Conservation (phyloP, 202 grass and related monocot genomes). For the Alloteropsis angusta region DNA sequence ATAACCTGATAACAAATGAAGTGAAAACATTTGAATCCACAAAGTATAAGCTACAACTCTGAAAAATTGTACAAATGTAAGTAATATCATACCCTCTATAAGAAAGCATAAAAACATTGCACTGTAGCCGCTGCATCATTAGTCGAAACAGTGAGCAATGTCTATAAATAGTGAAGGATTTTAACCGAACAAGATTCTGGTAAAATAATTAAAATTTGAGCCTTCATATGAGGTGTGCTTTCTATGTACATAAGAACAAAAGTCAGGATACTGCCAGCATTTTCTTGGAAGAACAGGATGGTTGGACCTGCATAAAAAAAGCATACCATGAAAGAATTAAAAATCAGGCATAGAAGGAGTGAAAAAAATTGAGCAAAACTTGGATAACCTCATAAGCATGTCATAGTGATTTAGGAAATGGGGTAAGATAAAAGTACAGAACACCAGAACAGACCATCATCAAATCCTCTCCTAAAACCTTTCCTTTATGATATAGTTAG, state of each 20-base stretch:
- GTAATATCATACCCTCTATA: constrained; percentile 96
- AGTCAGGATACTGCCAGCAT: constrained; percentile 96
- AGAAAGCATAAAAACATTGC: constrained; percentile 99
- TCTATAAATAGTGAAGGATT: constrained; percentile 78
- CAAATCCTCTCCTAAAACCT: not conserved
- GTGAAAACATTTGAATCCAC: not conserved
- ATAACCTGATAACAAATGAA: not conserved
- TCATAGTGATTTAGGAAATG: not conserved
- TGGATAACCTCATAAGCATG: not conserved
- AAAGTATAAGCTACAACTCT: not conserved
- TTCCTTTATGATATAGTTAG: not conserved
- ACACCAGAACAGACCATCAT: not conserved
- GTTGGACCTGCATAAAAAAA: constrained; percentile 77
- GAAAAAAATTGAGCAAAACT: constrained; percentile 8
- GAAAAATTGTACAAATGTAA: constrained; percentile 8
- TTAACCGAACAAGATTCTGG: not conserved
- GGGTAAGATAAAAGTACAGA: too few relatives aligned
- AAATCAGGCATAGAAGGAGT: not conserved
- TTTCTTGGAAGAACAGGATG: constrained; percentile 98
- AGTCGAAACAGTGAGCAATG: constrained; percentile 81
- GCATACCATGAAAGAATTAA: constrained; percentile 27
- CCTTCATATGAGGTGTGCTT: constrained; percentile 14
- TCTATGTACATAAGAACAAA: constrained; percentile 13
- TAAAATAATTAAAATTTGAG: not conserved
- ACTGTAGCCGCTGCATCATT: constrained; percentile 91